Conservation (phyloP, 345 rosid genomes). For the Melastoma malabathricum region DNA sequence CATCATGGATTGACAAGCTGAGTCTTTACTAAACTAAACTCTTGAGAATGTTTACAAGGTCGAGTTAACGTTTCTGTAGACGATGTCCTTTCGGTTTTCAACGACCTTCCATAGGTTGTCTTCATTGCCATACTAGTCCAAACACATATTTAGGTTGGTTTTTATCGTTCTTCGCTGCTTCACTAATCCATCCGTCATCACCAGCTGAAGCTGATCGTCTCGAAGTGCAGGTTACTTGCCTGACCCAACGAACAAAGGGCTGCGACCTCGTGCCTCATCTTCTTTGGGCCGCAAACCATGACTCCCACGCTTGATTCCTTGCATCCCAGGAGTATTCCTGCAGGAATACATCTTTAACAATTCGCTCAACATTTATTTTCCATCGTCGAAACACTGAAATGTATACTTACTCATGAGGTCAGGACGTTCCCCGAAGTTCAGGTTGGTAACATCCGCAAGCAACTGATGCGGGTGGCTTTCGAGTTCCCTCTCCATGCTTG, state of each 20-base stretch:
- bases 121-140: no score
- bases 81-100: no score
- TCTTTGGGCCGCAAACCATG: slow-evolving; percentile 57
- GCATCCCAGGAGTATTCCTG: slow-evolving; percentile 38
- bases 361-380: no score
- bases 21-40: no score
- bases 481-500: slow-evolving; percentile 25
- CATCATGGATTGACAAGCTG: no score
- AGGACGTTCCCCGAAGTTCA: slow-evolving; percentile 56
- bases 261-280: slow-evolving; percentile 62
- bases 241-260: slow-evolving; percentile 39
- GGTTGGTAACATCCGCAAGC: slow-evolving; percentile 26
- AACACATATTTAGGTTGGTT: no score
- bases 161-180: no score
- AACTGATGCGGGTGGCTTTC: slow-evolving; percentile 52
- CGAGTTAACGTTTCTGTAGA: no score
- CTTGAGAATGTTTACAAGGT: no score
- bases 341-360: background rate
- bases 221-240: slow-evolving; percentile 43
- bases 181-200: no score
- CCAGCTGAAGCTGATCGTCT: slow-evolving; percentile 77
- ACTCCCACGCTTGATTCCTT: slow-evolving; percentile 55
- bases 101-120: no score
- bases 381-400: background rate
- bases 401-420: slow-evolving; percentile 45